Evolutionary conservation across 129 eudicot species (phyloP).

Genomic region (Pulicaria dysenterica): DNA sequence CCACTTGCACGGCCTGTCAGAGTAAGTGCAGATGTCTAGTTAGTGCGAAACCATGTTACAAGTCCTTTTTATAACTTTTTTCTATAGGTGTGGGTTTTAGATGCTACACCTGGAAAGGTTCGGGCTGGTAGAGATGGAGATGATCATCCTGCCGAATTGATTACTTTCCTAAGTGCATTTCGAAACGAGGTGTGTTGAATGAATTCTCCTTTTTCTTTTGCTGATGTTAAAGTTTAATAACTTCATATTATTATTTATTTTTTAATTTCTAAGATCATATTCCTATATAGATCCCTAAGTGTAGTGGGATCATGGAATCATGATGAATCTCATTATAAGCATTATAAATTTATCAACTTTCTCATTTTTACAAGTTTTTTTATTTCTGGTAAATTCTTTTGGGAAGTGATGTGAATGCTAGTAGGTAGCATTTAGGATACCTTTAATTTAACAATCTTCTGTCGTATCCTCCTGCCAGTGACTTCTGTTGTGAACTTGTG

Average conservation of each 20-base stretch:
- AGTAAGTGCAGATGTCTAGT: slow-evolving; percentile 46
- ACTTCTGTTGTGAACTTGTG: too few species aligned
- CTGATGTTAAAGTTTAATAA: neutral
- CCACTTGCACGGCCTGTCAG: slow-evolving; percentile 94
- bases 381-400: neutral
- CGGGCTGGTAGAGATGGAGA: slow-evolving; percentile 93
- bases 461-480: too few species aligned
- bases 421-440: too few species aligned
- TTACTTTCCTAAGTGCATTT: slow-evolving; percentile 61
- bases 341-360: neutral
- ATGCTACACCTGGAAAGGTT: slow-evolving; percentile 98
- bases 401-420: slow-evolving; percentile 13
- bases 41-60: slow-evolving; percentile 11
- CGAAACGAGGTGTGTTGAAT: slow-evolving; percentile 57
- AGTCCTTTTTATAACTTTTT: neutral
- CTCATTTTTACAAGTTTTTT: neutral
- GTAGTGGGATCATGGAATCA: slow-evolving; percentile 1
- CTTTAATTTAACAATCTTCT: too few species aligned
- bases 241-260: neutral
- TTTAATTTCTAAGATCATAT: neutral
- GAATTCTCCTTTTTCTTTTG: neutral
- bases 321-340: slow-evolving; percentile 9
- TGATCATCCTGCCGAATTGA: slow-evolving; percentile 94
- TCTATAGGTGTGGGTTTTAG: slow-evolving; percentile 85
- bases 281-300: neutral